Percentiles rank a stretch among this genome's conserved stretches.
These are phyloP conservation scores for Flueggea neowawraea DNA, from an alignment of 441 rosid genomes.

Conservation along the genomic window DNA sequence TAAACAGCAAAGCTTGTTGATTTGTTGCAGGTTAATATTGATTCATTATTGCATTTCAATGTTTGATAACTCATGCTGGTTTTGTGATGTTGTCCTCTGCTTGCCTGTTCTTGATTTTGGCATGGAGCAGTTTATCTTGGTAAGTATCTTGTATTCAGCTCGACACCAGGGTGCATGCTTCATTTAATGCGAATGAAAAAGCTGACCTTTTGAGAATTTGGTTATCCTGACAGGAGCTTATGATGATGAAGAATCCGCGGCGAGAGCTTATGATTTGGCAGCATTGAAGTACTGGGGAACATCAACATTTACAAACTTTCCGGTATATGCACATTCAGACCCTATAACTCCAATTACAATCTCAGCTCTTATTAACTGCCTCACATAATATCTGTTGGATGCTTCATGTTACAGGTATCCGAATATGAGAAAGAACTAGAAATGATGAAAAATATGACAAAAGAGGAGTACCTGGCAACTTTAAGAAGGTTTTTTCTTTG, in stretches of 20 bases:
- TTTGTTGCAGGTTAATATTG: neutral
- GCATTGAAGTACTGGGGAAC: conserved; percentile 42
- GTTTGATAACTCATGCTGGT: neutral
- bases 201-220: neutral
- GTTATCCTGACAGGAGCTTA: conserved; percentile 28
- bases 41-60: neutral
- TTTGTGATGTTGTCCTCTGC: neutral
- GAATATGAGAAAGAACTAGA: conserved; percentile 38
- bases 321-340: conserved; percentile 2
- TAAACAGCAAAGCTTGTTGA: conserved; percentile 3
- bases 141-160: conserved; percentile 19
- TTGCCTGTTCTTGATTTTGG: too few relatives aligned
- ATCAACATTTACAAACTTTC: conserved; percentile 32
- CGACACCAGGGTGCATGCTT: neutral
- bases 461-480: conserved; percentile 43
- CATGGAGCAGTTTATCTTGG: conserved; percentile 58
- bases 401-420: conserved; percentile 18
- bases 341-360: neutral
- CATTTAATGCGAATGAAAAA: neutral
- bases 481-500: conserved; percentile 49
- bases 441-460: conserved; percentile 32
- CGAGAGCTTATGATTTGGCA: conserved; percentile 41
- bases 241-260: conserved; percentile 47
- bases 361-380: too few relatives aligned
- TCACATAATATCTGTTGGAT: neutral